Conservation (phyloP, 495 filamentous ascomycete genomes). For the Xylona heveae region DNA sequence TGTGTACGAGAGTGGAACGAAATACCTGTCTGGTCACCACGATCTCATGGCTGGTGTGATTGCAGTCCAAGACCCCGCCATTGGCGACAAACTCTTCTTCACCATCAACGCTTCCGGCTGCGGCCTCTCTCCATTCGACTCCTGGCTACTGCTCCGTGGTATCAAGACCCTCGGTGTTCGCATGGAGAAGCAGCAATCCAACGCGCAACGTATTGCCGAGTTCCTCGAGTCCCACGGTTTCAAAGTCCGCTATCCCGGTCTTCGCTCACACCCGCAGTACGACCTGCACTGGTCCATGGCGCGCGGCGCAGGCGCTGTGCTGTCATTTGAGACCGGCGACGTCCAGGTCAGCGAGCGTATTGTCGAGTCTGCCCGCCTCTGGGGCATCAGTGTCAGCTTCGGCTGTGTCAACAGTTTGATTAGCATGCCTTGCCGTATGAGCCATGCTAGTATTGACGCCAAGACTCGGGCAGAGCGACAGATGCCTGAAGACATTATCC, state of each 20-base stretch:
- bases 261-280: slow-evolving; percentile 89
- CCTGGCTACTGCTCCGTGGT: slow-evolving; percentile 82
- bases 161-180: slow-evolving; percentile 92
- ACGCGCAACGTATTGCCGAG: slow-evolving; percentile 73
- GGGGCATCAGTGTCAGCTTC: slow-evolving; percentile 91
- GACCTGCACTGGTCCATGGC: slow-evolving; percentile 90
- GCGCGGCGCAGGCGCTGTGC: slow-evolving; percentile 76
- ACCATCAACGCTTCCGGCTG: slow-evolving; percentile 92
- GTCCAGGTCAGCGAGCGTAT: slow-evolving; percentile 65
- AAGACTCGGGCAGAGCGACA: slow-evolving; percentile 75
- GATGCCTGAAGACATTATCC: slow-evolving; percentile 90
- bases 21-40: slow-evolving; percentile 94
- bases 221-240: slow-evolving; percentile 87
- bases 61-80: slow-evolving; percentile 55
- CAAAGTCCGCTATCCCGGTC: slow-evolving; percentile 80
- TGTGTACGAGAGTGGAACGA: slow-evolving; percentile 92
- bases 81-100: slow-evolving; percentile 85
- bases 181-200: slow-evolving; percentile 94
- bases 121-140: slow-evolving; percentile 83
- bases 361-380: slow-evolving; percentile 76
- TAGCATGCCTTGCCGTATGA: slow-evolving; percentile 98
- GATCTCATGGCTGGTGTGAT: slow-evolving; percentile 97
- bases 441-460: slow-evolving; percentile 93
- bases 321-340: slow-evolving; percentile 91
- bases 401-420: slow-evolving; percentile 97